phyloP scores from a whole-genome alignment of 2,329 filamentous ascomycete genomes.

The Fusarium circinatum region DNA sequence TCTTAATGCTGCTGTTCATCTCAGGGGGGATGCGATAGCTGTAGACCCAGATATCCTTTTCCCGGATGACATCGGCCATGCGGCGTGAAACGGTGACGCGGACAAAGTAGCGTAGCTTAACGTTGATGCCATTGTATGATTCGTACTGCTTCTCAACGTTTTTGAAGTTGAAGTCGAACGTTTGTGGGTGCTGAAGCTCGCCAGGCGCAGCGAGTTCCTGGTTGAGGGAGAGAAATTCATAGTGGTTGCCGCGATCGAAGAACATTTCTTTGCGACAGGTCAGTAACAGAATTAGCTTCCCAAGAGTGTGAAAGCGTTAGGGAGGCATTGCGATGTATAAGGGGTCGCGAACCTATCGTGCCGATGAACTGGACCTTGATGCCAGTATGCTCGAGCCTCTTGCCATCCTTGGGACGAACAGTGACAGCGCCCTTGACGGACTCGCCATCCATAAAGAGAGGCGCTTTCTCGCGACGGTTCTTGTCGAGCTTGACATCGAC shows the following conservation, averaged over 20 bases:
- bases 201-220: constrained; percentile 97
- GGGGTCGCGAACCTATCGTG: constrained; percentile 78
- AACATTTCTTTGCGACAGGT: constrained; percentile 84
- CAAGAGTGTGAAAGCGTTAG: constrained; percentile 20
- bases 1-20: constrained; percentile 99
- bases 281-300: neutral
- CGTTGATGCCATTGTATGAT: constrained; percentile 99
- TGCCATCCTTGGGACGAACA: constrained; percentile 95
- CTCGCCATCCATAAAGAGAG: constrained; percentile 97
- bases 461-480: constrained; percentile 95
- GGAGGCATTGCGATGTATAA: constrained; percentile 9
- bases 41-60: constrained; percentile 99
- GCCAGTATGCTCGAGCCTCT: constrained; percentile 95
- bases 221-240: constrained; percentile 97
- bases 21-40: constrained; percentile 97
- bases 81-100: constrained; percentile 94
- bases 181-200: constrained; percentile 98
- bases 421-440: constrained; percentile 97
- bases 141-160: constrained; percentile 99
- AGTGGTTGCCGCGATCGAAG: constrained; percentile 98
- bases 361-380: constrained; percentile 99
- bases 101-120: constrained; percentile 98
- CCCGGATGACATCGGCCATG: constrained; percentile 97
- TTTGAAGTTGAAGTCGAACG: constrained; percentile 99
- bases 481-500: constrained; percentile 99